Conservation (phyloP, 2,329 filamentous ascomycete species). For the Talaromyces rugulosus region DNA sequence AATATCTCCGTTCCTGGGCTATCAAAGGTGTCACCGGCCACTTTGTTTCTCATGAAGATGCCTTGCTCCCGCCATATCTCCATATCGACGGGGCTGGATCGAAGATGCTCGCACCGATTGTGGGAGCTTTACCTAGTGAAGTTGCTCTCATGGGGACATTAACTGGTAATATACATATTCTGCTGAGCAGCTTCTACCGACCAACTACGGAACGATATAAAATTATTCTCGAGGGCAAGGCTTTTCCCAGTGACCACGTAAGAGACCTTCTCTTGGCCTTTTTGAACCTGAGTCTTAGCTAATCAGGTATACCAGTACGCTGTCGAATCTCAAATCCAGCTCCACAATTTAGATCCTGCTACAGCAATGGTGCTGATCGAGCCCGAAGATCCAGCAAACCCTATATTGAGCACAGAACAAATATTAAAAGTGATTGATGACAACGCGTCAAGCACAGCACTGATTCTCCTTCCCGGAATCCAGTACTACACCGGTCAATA, state of each 20-base stretch:
- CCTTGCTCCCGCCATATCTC: constrained; percentile 68
- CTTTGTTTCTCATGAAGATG: constrained; percentile 65
- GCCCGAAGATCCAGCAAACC: constrained; percentile 49
- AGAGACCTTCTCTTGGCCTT: constrained; percentile 19
- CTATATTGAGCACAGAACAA: constrained; percentile 65
- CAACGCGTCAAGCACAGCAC: constrained; percentile 66
- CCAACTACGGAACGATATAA: constrained; percentile 65
- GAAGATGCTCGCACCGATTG: constrained; percentile 64
- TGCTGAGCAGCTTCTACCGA: constrained; percentile 80
- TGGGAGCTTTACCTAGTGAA: constrained; percentile 69
- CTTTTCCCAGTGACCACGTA: constrained; percentile 83
- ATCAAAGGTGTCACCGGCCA: constrained; percentile 81
- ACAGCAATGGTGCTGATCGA: constrained; percentile 71
- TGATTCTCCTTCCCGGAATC: constrained; percentile 78
- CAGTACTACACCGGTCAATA: constrained; percentile 91
- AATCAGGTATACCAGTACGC: constrained; percentile 58
- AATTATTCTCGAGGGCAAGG: constrained; percentile 84
- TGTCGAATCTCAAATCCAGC: constrained; percentile 72
- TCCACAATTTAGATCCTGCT: constrained; percentile 63
- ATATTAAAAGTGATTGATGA: constrained; percentile 70
- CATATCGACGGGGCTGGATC: constrained; percentile 74
- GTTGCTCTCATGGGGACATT: constrained; percentile 86
- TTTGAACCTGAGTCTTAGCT: constrained; percentile 1
- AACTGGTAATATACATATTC: constrained; percentile 73
- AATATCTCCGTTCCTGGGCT: constrained; percentile 78